These are phyloP conservation scores for Leccinum ponderosum DNA, from an alignment of 1,284 basidiomycete genomes.

Conservation along the genomic window DNA sequence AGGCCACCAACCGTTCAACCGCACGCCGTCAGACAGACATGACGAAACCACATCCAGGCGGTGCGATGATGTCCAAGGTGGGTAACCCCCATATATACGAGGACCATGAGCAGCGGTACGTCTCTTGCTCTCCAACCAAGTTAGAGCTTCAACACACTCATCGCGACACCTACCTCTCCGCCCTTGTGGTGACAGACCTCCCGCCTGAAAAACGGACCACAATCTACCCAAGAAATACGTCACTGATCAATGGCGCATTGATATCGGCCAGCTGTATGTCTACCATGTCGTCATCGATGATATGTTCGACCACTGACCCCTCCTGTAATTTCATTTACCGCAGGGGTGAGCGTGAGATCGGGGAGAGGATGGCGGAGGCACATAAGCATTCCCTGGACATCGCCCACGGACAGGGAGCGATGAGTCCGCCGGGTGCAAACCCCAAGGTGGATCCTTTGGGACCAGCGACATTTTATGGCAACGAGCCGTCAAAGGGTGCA, in stretches of 20 bases:
- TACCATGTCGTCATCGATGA: neutral
- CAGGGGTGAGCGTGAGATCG: slow-evolving; percentile 44
- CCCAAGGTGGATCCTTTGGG: slow-evolving; percentile 41
- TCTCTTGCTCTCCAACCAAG: neutral
- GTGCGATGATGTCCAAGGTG: slow-evolving; percentile 47
- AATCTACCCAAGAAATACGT: slow-evolving; percentile 28
- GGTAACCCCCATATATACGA: slow-evolving; percentile 46
- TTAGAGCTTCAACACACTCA: neutral
- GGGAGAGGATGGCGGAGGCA: slow-evolving; percentile 39
- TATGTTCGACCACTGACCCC: neutral
- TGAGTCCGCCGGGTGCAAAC: slow-evolving; percentile 19
- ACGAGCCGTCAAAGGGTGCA: slow-evolving; percentile 61
- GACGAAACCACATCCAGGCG: slow-evolving; percentile 27
- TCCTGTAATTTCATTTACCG: neutral
- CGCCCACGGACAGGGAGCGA: slow-evolving; percentile 28
- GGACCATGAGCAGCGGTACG: slow-evolving; percentile 43
- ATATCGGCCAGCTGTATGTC: slow-evolving; percentile 44
- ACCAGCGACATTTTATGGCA: slow-evolving; percentile 50
- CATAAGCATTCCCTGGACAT: slow-evolving; percentile 29
- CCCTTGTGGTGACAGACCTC: slow-evolving; percentile 12
- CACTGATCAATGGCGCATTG: slow-evolving; percentile 35
- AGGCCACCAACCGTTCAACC: slow-evolving; percentile 5
- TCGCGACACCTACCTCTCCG: neutral
- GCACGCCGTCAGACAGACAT: slow-evolving; percentile 8
- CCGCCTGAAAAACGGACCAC: slow-evolving; percentile 18